Evolutionary conservation across 176 grass and related monocot genomes (phyloP).

Genomic region (Carex littledalei): DNA sequence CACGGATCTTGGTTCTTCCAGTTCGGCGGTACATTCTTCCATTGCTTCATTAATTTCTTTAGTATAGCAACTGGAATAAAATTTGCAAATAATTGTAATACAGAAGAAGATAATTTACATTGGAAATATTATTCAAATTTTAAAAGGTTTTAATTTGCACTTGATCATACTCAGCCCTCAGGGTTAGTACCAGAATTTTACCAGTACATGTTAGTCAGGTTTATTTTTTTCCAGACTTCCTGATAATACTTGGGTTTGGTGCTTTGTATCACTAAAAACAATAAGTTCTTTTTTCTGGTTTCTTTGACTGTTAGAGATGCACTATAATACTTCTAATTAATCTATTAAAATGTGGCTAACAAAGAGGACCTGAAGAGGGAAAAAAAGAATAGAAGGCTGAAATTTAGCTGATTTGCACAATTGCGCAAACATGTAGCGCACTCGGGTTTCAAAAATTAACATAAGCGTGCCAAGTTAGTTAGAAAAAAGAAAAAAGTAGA

Average conservation of each 20-base stretch:
- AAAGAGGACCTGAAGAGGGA: background rate
- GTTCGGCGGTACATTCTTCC: conserved; percentile 47
- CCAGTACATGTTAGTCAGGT: background rate
- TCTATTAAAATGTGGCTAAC: background rate
- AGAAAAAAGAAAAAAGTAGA: background rate
- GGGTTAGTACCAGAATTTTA: background rate
- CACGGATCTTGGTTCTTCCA: conserved; percentile 69
- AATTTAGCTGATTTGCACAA: background rate
- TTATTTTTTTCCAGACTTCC: background rate
- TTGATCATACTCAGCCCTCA: background rate
- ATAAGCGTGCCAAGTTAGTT: background rate
- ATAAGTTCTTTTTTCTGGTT: background rate
- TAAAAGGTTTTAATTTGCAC: background rate
- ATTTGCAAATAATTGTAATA: background rate
- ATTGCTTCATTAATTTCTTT: conserved; percentile 42
- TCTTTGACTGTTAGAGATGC: background rate
- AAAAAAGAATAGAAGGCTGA: background rate
- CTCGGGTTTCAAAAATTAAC: background rate
- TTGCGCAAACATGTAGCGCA: background rate
- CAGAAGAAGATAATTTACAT: background rate
- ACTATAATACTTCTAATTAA: background rate
- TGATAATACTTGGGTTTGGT: background rate
- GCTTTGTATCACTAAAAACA: background rate
- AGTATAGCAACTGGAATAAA: conserved; percentile 40
- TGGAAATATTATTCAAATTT: background rate